Percentiles rank a stretch among this genome's conserved stretches.
Evolutionary conservation across 1,139 yeast species (phyloP).

Genomic region (Scheffersomyces illinoinensis): DNA sequence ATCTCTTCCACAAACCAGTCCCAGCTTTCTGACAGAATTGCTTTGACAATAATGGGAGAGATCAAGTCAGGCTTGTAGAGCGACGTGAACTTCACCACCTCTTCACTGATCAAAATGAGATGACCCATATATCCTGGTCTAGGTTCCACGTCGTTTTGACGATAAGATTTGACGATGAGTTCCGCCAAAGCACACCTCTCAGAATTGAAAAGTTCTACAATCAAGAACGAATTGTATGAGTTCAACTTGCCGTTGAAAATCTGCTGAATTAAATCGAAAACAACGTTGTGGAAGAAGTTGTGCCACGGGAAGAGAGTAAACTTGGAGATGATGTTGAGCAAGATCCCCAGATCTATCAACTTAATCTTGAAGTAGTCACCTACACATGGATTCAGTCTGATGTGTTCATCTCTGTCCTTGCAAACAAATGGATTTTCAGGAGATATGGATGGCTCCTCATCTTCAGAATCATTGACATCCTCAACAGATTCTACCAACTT

Average conservation of each 20-base stretch:
- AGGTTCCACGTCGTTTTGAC: conserved; percentile 21
- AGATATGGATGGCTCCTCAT: conserved; percentile 48
- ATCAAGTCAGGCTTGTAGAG: conserved; percentile 50
- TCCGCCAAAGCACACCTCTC: conserved; percentile 34
- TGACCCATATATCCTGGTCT: conserved; percentile 54
- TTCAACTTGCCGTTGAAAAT: conserved; percentile 50
- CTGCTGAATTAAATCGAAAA: conserved; percentile 50
- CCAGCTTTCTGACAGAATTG: conserved; percentile 42
- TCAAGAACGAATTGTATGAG: conserved; percentile 48
- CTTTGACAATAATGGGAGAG: conserved; percentile 42
- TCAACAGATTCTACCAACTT: conserved; percentile 18
- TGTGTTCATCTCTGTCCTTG: conserved; percentile 30
- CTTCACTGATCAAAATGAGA: conserved; percentile 47
- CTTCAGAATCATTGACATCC: conserved; percentile 40
- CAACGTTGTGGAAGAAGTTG: conserved; percentile 52
- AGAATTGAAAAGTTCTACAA: conserved; percentile 40
- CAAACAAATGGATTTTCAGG: conserved; percentile 52
- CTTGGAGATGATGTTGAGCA: conserved; percentile 33
- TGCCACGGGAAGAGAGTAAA: conserved; percentile 49
- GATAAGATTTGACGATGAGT: conserved; percentile 34
- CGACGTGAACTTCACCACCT: conserved; percentile 50
- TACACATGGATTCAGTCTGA: conserved; percentile 38
- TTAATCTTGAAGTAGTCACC: conserved; percentile 49
- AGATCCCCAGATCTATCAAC: conserved; percentile 41
- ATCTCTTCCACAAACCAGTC: conserved; percentile 48